Evolutionary conservation across 768 basidiomycete species (phyloP).

Genomic region (Neoboletus magnificus): DNA sequence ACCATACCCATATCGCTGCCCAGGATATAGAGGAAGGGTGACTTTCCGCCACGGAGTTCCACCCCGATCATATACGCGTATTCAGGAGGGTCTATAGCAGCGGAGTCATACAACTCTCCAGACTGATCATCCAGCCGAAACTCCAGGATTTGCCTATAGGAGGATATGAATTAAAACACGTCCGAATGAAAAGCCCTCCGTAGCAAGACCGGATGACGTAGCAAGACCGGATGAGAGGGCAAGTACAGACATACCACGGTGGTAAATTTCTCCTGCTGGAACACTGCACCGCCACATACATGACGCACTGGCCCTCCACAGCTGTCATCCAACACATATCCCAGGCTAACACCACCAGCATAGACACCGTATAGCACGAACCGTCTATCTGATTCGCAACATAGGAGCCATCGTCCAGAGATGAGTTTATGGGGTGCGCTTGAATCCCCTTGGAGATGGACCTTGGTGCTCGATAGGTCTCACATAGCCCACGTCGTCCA

Average conservation of each 20-base stretch:
- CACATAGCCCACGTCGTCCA: constrained; percentile 3
- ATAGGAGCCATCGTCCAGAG: constrained; percentile 3
- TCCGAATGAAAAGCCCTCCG: neutral
- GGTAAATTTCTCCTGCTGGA: fast-evolving
- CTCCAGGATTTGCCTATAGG: neutral
- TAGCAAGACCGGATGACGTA: neutral
- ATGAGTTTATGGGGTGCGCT: neutral
- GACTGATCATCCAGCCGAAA: neutral
- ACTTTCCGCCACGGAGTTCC: neutral
- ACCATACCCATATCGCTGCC: fast-evolving
- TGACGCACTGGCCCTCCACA: neutral
- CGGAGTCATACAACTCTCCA: neutral
- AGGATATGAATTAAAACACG: neutral
- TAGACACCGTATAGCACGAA: neutral
- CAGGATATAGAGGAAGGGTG: neutral
- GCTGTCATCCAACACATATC: neutral
- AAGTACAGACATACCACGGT: neutral
- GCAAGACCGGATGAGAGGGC: neutral
- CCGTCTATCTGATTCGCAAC: neutral
- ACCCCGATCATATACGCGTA: fast-evolving
- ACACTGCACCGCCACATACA: neutral
- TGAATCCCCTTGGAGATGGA: neutral
- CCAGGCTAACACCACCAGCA: neutral
- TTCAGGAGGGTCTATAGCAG: neutral
- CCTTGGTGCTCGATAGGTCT: neutral